phyloP scores from a whole-genome alignment of 2,329 filamentous ascomycete species.

The Botrytis byssoidea region DNA sequence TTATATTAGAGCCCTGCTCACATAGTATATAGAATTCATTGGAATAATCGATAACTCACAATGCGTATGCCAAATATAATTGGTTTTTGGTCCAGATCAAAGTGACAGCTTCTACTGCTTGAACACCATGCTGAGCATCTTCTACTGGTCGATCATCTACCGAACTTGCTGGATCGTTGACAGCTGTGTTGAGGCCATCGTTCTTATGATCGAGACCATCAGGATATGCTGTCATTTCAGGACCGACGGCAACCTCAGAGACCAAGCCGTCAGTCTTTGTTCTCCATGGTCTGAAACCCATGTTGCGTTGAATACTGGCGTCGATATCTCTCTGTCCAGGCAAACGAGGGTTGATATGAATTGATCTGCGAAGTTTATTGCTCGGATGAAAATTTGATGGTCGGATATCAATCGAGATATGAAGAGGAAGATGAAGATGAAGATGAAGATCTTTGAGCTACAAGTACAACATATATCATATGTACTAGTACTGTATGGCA shows the following conservation, averaged over 20 bases:
- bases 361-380: not conserved
- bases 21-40: not conserved
- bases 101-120: conserved; percentile 34
- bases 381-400: not conserved
- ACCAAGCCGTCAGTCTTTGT: conserved; percentile 5
- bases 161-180: not conserved
- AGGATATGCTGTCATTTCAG: not conserved
- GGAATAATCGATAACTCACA: conserved; percentile 21
- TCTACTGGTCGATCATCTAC: conserved; percentile 21
- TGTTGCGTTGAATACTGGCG: not conserved
- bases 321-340: not conserved
- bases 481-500: not conserved
- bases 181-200: not conserved
- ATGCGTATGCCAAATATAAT: conserved; percentile 32
- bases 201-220: conserved; percentile 14
- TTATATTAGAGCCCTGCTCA: not conserved
- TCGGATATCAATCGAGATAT: not conserved
- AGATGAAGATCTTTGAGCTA: not conserved
- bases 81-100: conserved; percentile 33
- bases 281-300: conserved; percentile 9
- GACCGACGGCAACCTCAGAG: conserved; percentile 6
- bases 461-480: not conserved
- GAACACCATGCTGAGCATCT: conserved; percentile 30
- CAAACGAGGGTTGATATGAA: not conserved
- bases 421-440: not conserved